phyloP scores from a whole-genome alignment of 768 basidiomycete genomes.

The Mycena rebaudengoi region DNA sequence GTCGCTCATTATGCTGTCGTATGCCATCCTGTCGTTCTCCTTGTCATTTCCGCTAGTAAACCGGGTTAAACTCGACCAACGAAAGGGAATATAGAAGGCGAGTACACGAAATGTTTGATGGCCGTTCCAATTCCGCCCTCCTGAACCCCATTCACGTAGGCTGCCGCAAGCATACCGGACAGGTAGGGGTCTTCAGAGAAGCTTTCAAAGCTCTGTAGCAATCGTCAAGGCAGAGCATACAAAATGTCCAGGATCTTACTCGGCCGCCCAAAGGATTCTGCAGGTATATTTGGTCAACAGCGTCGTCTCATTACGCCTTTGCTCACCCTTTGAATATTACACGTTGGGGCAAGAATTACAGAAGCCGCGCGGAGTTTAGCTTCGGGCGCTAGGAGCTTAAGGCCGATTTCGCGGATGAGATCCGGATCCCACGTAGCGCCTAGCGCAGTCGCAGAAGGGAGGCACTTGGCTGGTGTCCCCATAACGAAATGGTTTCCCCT shows the following conservation, averaged over 20 bases:
- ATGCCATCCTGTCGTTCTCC: slow-evolving; percentile 77
- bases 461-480: slow-evolving; percentile 81
- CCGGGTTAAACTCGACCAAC: background rate
- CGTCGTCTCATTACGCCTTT: background rate
- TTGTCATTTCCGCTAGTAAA: slow-evolving; percentile 75
- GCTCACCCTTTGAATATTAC: slow-evolving; percentile 81
- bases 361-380: slow-evolving; percentile 76
- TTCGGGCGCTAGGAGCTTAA: slow-evolving; percentile 73
- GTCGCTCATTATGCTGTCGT: slow-evolving; percentile 70
- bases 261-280: slow-evolving; percentile 78
- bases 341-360: slow-evolving; percentile 80
- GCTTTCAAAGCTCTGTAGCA: slow-evolving; percentile 70
- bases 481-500: slow-evolving; percentile 83
- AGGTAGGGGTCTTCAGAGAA: slow-evolving; percentile 84
- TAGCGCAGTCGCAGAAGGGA: slow-evolving; percentile 78
- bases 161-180: slow-evolving; percentile 73
- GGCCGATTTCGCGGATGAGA: slow-evolving; percentile 68
- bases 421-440: slow-evolving; percentile 78
- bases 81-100: background rate
- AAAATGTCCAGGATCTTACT: slow-evolving; percentile 41
- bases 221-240: background rate
- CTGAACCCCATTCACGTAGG: slow-evolving; percentile 83
- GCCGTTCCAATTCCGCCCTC: slow-evolving; percentile 76
- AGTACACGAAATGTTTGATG: slow-evolving; percentile 87
- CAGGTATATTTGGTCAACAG: background rate